phyloP scores from a whole-genome alignment of 2,329 filamentous ascomycete species.

The Trichophyton simii region DNA sequence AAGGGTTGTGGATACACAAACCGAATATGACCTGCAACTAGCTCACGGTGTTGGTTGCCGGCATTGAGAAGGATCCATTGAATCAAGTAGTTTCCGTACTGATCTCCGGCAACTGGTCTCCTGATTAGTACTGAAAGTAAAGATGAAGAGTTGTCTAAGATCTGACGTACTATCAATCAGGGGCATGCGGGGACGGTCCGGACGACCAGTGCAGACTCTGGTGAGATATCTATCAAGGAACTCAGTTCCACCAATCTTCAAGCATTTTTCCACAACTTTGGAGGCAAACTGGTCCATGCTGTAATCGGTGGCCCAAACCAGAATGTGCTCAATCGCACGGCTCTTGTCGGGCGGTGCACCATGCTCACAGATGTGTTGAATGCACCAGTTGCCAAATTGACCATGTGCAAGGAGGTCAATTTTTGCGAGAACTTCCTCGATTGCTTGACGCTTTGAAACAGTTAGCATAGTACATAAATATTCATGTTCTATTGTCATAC shows the following conservation, averaged over 20 bases:
- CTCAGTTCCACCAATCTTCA: constrained; percentile 86
- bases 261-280: constrained; percentile 96
- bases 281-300: constrained; percentile 99
- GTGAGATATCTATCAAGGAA: constrained; percentile 89
- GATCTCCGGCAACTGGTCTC: constrained; percentile 67
- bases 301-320: constrained; percentile 86
- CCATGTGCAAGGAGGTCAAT: constrained; percentile 95
- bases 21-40: constrained; percentile 86
- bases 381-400: constrained; percentile 99
- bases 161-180: constrained; percentile 67
- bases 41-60: constrained; percentile 73
- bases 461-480: constrained; percentile 11
- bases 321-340: constrained; percentile 88
- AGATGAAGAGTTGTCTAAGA: neutral
- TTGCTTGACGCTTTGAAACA: constrained; percentile 67
- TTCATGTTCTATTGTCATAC: constrained; percentile 34
- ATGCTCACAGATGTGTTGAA: constrained; percentile 97
- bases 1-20: constrained; percentile 15
- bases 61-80: constrained; percentile 93
- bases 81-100: constrained; percentile 96
- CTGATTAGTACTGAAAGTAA: neutral
- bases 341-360: constrained; percentile 81
- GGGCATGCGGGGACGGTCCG: constrained; percentile 86
- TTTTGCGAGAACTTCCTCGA: constrained; percentile 87
- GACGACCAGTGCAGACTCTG: constrained; percentile 80